Evolutionary conservation across 148 eudicot genomes (phyloP), one percentile per base, ranked within the genome.

Genomic region (Amaranthus cruentus): DNA sequence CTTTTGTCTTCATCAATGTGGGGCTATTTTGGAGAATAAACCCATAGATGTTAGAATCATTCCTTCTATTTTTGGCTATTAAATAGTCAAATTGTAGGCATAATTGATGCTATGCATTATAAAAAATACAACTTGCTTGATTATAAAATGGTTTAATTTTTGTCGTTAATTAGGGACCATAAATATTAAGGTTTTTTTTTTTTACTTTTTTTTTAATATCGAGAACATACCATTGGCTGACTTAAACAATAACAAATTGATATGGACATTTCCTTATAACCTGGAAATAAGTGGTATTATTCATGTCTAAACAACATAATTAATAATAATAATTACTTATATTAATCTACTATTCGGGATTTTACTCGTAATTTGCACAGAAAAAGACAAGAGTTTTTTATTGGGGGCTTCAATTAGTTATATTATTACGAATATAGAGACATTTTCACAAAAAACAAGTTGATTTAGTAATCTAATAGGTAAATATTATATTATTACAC

Each of bases 261-360:
- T 75, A 75, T 57, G 66, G 28, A 75, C 48, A 53, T 49, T 59
- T 7, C 59, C 73, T 75, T 75, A 58, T 75, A 58, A 67, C 14
- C 64, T 44, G 54, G 70, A 28, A 66, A 47, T 6, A 64, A 8
- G 56, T 1, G 51, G 4, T 21, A 56, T 67, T 67, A 56, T 49
- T 56, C 38, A 28, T 67, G 4, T 67, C 70, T 9, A 18, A 28
- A 28, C 38, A 28, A 28, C 38, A 28, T 28, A 28, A 67, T 9
- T 60, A 4, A 21, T 49, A 1, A 2, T 66, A 6, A 7, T 7
- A 15, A 48, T 5, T 66, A 50, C 8, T 47, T 4, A 66, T 28
- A 13, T 65, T 46, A 6, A 10, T 21, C 10, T 50, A 21, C 56
- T 50, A 48, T 67, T 67, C 14, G 55, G 44, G 53, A 55, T 7